These are phyloP conservation scores for Phyllosticta citriasiana DNA, from an alignment of 2,329 filamentous ascomycete species.

Conservation along the genomic window DNA sequence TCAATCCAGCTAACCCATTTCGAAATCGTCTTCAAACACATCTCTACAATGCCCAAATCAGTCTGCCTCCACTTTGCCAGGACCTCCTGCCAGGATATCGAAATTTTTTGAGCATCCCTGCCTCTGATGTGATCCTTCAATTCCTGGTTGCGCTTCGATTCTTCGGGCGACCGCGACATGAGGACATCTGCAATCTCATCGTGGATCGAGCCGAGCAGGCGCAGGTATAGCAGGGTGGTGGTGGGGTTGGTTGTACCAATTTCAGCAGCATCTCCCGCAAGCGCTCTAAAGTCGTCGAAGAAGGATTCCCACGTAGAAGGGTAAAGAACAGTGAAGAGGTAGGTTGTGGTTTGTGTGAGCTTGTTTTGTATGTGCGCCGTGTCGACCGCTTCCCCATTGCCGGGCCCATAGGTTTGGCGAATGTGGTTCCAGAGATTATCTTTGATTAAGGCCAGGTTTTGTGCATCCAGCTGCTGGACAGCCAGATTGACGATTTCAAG, in stretches of 20 bases:
- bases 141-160: slow-evolving; percentile 76
- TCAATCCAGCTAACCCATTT: slow-evolving; percentile 99
- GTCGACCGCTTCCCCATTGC: slow-evolving; percentile 50
- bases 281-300: slow-evolving; percentile 75
- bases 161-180: slow-evolving; percentile 63
- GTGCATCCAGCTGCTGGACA: slow-evolving; percentile 65
- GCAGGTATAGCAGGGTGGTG: slow-evolving; percentile 79
- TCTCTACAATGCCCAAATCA: slow-evolving; percentile 65
- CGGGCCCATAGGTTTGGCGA: slow-evolving; percentile 56
- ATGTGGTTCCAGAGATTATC: slow-evolving; percentile 76
- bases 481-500: slow-evolving; percentile 92
- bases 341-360: slow-evolving; percentile 89
- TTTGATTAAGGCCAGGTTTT: slow-evolving; percentile 66
- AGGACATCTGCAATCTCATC: slow-evolving; percentile 96
- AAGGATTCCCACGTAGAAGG: slow-evolving; percentile 78
- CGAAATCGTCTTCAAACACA: slow-evolving; percentile 82
- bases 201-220: slow-evolving; percentile 80
- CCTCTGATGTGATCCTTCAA: slow-evolving; percentile 84
- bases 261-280: slow-evolving; percentile 55
- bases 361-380: slow-evolving; percentile 83
- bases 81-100: slow-evolving; percentile 84
- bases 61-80: slow-evolving; percentile 62
- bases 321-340: slow-evolving; percentile 83
- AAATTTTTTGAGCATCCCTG: slow-evolving; percentile 81
- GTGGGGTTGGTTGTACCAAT: slow-evolving; percentile 55